Base-by-base conservation (phyloP, 1,139 yeast genomes). In the Geotrichum aggregatum region DNA sequence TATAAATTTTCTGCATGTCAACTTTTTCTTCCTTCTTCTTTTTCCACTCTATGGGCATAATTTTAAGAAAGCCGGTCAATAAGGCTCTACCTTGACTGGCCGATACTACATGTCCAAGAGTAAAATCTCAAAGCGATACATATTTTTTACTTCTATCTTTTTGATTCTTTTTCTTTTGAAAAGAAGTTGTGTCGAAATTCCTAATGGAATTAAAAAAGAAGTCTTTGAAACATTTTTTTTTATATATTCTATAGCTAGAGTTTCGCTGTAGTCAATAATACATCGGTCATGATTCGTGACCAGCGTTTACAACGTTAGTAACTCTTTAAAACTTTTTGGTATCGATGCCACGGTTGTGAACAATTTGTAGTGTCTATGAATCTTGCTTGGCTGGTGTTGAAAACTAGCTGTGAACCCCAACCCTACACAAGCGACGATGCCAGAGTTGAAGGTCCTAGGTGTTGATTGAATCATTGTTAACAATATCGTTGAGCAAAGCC, bases 51-150 rank as follows among this genome's bases (percentile, higher is more conserved):
- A 41, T 44, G 54, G 49, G 43, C 49, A 39, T 33, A 35, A 34
- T 28, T 18, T 35, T 16, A 26, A 50, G 54, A 50, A 50, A 39
- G 47, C 41, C 42, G 40, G 50, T 44, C 47, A 46, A 33, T 38
- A 39, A 35, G 41, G 31, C 44, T 31, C 30, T 33, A 50, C 50
- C 48, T 50, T 50, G 50, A 34, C 43, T 35, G 49, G 44, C 42
- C 43, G 54, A 50, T 50, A 50, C 54, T 50, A 50, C 54, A 44
- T 50, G 50, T 44, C 54, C 54, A 46, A 50, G 49, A 50, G 44
- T 26, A 34, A 50, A 19, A 40, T 8, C 34, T 50, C 54, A 50
- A 33, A 50, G 54, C 54, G 46, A 50, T 50, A 50, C 54, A 50
- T 46, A 50, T 50, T 50, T 46, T 50, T 50, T 50, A 50, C 50